Percentiles rank a stretch among this genome's conserved stretches.
These are phyloP conservation scores for Vararia minispora DNA, from an alignment of 768 basidiomycete genomes.

Conservation along the genomic window DNA sequence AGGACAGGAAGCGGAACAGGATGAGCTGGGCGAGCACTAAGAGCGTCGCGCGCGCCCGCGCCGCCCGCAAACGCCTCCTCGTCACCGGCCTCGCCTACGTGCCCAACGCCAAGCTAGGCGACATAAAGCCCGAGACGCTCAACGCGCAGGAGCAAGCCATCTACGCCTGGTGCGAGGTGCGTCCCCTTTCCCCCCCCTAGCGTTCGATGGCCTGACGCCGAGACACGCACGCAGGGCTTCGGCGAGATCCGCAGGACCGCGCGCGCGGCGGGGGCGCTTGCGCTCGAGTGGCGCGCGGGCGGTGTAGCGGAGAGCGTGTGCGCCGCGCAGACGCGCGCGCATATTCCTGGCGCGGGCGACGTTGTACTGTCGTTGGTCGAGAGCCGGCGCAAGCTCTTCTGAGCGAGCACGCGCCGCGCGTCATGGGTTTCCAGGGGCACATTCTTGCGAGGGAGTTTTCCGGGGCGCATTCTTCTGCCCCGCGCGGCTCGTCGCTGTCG, in stretches of 20 bases:
- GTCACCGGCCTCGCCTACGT: slow-evolving; percentile 13
- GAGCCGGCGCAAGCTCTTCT: slow-evolving; percentile 10
- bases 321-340: slow-evolving; percentile 14
- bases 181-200: too few species aligned
- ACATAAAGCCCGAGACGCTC: too few species aligned
- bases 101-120: too few species aligned
- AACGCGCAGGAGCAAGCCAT: slow-evolving; percentile 13
- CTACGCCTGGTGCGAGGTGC: slow-evolving; percentile 14
- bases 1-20: too few species aligned
- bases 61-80: slow-evolving; percentile 12
- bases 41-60: too few species aligned
- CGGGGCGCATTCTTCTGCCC: too few species aligned
- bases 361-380: slow-evolving; percentile 13
- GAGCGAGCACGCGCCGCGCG: slow-evolving; percentile 1
- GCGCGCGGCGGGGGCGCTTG: slow-evolving; percentile 9
- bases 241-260: slow-evolving; percentile 12
- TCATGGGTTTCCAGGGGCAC: too few species aligned
- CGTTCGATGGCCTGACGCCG: too few species aligned
- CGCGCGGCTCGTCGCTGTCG: too few species aligned
- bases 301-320: slow-evolving; percentile 14
- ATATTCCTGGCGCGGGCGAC: slow-evolving; percentile 11
- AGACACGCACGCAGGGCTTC: too few species aligned
- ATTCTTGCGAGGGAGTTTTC: too few species aligned
- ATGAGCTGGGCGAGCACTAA: too few species aligned
- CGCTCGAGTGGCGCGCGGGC: slow-evolving; percentile 13